Base-by-base conservation (phyloP, 2,329 filamentous ascomycete species). In the Monilinia fructicola region DNA sequence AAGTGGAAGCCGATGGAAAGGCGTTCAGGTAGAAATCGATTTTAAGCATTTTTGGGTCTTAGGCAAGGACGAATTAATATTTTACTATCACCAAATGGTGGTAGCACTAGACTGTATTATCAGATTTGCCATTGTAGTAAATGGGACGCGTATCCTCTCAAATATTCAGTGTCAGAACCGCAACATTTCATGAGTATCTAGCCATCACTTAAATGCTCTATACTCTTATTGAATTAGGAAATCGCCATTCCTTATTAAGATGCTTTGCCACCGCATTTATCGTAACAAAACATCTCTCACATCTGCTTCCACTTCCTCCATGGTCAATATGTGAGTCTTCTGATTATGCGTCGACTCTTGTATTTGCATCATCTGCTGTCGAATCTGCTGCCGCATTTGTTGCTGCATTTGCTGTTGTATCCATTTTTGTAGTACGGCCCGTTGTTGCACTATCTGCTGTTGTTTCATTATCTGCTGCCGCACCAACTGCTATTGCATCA, bases 101-200 rank as follows among this genome's bases (percentile, higher is more conserved):
- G 65, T 69, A 68, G 61, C 70, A 67, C 68, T 68, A 67, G 66
- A 70, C 54, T 71, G 63, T 72, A 71, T 74, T 73, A 71, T 71
- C 61, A 74, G 70, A 73, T 69, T 54, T 56, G 64, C 62, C 53
- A 67, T 58, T 56, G 52, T 38, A 64, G 58, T 42, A 65, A 65
- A 59, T 66, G 58, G 58, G 56, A 55, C 50, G 14, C 48, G 16
- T 21, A 50, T 40, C 26, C 42, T 44, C 40, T 54, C n/a, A n/a
- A 53, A 38, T 46, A 46, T 26, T 4, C 31, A 46, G 9, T 63
- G 35, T 38, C 38, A 50, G 9, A 38, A 26, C 14, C 63, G 50
- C 44, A 54, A 44, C 7, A n/a, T 38, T 42, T 40, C 59, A 53
- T 58, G 16, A 64, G 46, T 59, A 42, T 40, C 16, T n/a, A 7